Conservation (phyloP, 495 filamentous ascomycete genomes). For the Penicillium waksmanii region DNA sequence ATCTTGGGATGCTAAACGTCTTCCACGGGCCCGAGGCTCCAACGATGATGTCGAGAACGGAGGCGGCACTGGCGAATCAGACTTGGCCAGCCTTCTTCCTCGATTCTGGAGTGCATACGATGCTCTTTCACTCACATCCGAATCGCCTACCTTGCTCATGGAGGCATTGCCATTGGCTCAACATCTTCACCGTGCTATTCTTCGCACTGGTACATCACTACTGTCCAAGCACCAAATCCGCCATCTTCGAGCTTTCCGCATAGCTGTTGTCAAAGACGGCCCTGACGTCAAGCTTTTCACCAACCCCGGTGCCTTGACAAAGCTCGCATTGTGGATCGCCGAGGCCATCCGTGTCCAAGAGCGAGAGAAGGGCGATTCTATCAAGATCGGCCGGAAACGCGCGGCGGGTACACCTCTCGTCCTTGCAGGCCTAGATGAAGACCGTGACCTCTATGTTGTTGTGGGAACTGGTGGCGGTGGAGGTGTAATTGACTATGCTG, state of each 20-base stretch:
- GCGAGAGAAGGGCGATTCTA: slow-evolving; percentile 70
- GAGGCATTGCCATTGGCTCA: slow-evolving; percentile 86
- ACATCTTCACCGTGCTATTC: slow-evolving; percentile 87
- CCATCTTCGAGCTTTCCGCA: slow-evolving; percentile 87
- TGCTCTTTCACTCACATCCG: slow-evolving; percentile 61
- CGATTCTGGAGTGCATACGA: slow-evolving; percentile 96
- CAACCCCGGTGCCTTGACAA: slow-evolving; percentile 88
- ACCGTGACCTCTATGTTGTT: slow-evolving; percentile 84
- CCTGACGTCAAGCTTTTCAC: slow-evolving; percentile 87
- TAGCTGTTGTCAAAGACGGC: slow-evolving; percentile 94
- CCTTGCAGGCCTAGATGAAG: slow-evolving; percentile 86
- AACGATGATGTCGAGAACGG: slow-evolving; percentile 39
- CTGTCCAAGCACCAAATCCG: slow-evolving; percentile 93
- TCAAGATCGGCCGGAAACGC: slow-evolving; percentile 62
- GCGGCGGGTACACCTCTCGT: slow-evolving; percentile 78
- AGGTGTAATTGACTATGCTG: slow-evolving; percentile 63
- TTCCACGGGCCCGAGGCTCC: slow-evolving; percentile 37
- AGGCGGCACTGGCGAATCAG: slow-evolving; percentile 32
- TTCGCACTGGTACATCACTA: slow-evolving; percentile 87
- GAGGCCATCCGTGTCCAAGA: slow-evolving; percentile 92
- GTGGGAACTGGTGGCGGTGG: slow-evolving; percentile 83
- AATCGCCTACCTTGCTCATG: slow-evolving; percentile 51
- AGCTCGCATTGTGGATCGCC: slow-evolving; percentile 90
- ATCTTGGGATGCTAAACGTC: slow-evolving; percentile 42
- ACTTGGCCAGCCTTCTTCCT: slow-evolving; percentile 45